phyloP scores from a whole-genome alignment of 805 yeast species.

The Wickerhamiella sorbophila region DNA sequence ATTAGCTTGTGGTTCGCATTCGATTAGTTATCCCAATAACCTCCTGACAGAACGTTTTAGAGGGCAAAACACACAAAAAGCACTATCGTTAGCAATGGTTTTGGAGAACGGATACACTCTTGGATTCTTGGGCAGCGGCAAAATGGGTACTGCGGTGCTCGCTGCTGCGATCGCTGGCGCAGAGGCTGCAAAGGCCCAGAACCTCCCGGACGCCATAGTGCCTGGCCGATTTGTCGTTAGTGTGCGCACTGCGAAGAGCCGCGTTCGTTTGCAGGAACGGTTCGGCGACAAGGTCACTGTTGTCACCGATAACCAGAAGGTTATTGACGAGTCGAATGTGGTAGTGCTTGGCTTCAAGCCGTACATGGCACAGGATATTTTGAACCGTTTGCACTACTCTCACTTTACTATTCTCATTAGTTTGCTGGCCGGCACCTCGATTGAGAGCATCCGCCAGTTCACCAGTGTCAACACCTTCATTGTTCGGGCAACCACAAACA shows the following conservation, averaged over 20 bases:
- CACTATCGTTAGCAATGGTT: slow-evolving; percentile 4
- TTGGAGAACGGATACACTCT: slow-evolving; percentile 34
- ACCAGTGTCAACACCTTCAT: slow-evolving; percentile 32
- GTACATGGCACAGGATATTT: slow-evolving; percentile 48
- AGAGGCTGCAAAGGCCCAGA: slow-evolving; percentile 16
- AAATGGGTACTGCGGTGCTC: slow-evolving; percentile 87
- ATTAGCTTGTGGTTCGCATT: too few relatives aligned
- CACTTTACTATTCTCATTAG: slow-evolving; percentile 55
- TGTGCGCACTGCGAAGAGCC: slow-evolving; percentile 43
- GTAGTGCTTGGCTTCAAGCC: slow-evolving; percentile 85
- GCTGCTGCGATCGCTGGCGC: slow-evolving; percentile 52
- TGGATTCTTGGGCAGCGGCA: slow-evolving; percentile 83
- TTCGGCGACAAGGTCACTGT: slow-evolving; percentile 41
- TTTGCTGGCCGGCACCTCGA: slow-evolving; percentile 85
- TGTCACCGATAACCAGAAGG: slow-evolving; percentile 35
- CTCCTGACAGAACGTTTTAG: too few relatives aligned
- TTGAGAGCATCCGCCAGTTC: slow-evolving; percentile 42
- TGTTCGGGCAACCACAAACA: slow-evolving; percentile 94
- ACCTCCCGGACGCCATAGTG: slow-evolving; percentile 28
- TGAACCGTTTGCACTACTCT: slow-evolving; percentile 32
- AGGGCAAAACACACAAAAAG: too few relatives aligned
- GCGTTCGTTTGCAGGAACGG: slow-evolving; percentile 33
- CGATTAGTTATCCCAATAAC: too few relatives aligned
- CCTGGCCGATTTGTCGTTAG: slow-evolving; percentile 72
- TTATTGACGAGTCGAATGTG: slow-evolving; percentile 51